Percentiles rank a stretch among this genome's conserved stretches.
Evolutionary conservation across 768 basidiomycete species (phyloP).

Genomic region (Kwoniella pini): DNA sequence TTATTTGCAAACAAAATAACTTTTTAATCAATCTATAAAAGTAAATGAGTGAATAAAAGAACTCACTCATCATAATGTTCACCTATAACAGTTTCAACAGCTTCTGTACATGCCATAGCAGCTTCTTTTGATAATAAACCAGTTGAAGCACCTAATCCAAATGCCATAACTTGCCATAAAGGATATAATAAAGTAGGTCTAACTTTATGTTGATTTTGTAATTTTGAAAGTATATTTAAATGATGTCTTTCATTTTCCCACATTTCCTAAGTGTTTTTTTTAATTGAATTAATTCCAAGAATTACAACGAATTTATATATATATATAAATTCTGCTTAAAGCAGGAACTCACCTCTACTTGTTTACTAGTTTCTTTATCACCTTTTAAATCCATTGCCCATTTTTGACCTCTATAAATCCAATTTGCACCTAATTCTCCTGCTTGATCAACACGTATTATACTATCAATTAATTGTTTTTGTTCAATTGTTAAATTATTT

Average conservation of each 20-base stretch:
- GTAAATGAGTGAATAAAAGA: too few relatives aligned
- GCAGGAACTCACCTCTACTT: constrained; percentile 73
- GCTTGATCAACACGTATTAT: constrained; percentile 87
- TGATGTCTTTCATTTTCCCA: constrained; percentile 97
- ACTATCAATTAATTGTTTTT: constrained; percentile 47
- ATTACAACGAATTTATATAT: too few relatives aligned
- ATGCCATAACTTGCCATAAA: constrained; percentile 82
- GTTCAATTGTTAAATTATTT: constrained; percentile 36
- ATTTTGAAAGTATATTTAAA: constrained; percentile 76
- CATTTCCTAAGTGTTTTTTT: constrained; percentile 69
- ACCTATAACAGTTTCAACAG: constrained; percentile 95
- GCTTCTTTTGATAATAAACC: constrained; percentile 88
- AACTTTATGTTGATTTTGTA: constrained; percentile 78
- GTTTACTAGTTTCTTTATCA: constrained; percentile 58
- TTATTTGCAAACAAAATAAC: too few relatives aligned
- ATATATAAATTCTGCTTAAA: too few relatives aligned
- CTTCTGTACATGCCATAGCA: constrained; percentile 98
- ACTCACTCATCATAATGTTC: constrained; percentile 97
- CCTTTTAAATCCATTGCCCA: constrained; percentile 61
- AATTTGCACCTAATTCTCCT: constrained; percentile 93
- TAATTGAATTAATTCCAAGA: too few relatives aligned
- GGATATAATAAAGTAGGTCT: constrained; percentile 82
- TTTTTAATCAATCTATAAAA: too few relatives aligned
- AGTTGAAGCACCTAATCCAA: constrained; percentile 78
- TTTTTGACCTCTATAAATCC: constrained; percentile 88